A percentile compares a stretch with the other conserved stretches of the same genome.
Evolutionary conservation across 768 basidiomycete species (phyloP).

Genomic region (Hypsizygus marmoreus): DNA sequence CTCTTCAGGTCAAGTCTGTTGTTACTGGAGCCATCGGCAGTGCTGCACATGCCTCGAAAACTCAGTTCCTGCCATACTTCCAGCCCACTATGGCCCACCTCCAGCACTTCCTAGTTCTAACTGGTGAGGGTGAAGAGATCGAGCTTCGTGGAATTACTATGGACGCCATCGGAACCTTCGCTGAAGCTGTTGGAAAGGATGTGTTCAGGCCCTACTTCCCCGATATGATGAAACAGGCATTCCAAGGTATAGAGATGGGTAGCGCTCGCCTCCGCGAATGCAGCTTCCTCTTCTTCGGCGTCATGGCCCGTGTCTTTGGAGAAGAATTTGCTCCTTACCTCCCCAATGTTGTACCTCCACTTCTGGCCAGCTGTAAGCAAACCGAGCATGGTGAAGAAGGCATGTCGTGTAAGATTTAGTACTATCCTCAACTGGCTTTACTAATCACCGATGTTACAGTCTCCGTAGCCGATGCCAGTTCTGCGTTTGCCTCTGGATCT

Average conservation of each 20-base stretch:
- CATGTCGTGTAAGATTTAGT: constrained; percentile 38
- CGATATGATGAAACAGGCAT: constrained; percentile 95
- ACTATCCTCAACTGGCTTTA: constrained; percentile 1
- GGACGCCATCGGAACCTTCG: constrained; percentile 98
- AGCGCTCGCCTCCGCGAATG: constrained; percentile 90
- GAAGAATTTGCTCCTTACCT: constrained; percentile 93
- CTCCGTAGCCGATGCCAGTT: constrained; percentile 53
- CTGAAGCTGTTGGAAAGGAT: constrained; percentile 94
- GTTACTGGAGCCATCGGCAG: constrained; percentile 98
- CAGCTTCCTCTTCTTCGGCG: constrained; percentile 97
- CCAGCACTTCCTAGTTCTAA: constrained; percentile 84
- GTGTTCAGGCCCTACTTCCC: constrained; percentile 93
- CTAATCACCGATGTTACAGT: constrained; percentile 33
- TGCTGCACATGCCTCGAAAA: constrained; percentile 94
- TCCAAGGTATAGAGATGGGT: constrained; percentile 85
- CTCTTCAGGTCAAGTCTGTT: constrained; percentile 87
- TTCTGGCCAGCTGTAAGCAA: constrained; percentile 83
- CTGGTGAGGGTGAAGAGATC: constrained; percentile 86
- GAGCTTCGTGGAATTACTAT: constrained; percentile 97
- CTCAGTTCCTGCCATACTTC: constrained; percentile 92
- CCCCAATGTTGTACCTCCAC: constrained; percentile 80
- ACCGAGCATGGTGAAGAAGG: constrained; percentile 72
- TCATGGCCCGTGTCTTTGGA: constrained; percentile 96
- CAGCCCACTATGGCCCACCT: constrained; percentile 86
- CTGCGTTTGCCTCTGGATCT: constrained; percentile 71